These are phyloP conservation scores for Saccharomycopsis vini DNA, from an alignment of 805 yeast genomes.

Conservation along the genomic window DNA sequence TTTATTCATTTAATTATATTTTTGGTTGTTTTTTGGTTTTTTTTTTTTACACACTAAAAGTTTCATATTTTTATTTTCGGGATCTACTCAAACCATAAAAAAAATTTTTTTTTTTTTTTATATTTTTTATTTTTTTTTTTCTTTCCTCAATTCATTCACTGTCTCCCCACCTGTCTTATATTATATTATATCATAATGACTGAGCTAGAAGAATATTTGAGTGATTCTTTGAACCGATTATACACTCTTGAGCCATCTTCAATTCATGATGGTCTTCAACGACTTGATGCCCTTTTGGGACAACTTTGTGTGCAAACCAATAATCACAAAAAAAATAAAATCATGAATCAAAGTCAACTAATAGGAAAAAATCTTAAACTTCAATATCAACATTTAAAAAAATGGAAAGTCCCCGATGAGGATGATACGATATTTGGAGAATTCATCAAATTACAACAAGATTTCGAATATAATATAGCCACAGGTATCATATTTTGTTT, in stretches of 20 bases:
- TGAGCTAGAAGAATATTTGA: slow-evolving; percentile 20
- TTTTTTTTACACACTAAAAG: no score
- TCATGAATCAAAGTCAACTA: not conserved
- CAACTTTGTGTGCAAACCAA: slow-evolving; percentile 19
- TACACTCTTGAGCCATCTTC: slow-evolving; percentile 19
- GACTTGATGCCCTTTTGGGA: slow-evolving; percentile 22
- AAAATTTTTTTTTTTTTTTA: no score
- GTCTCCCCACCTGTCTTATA: not conserved
- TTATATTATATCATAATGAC: slow-evolving; percentile 7
- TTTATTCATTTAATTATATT: not conserved
- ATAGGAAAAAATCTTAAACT: slow-evolving; percentile 5
- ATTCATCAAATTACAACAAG: slow-evolving; percentile 42
- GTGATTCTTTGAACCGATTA: slow-evolving; percentile 19
- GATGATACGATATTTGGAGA: slow-evolving; percentile 28
- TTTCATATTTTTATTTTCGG: not conserved
- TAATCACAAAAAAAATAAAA: slow-evolving; percentile 3
- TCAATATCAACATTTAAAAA: slow-evolving; percentile 13
- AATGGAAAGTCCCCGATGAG: slow-evolving; percentile 25
- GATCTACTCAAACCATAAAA: no score
- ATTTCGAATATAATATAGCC: slow-evolving; percentile 43
- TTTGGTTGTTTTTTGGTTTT: not conserved
- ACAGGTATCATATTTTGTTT: slow-evolving; percentile 27
- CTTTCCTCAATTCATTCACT: no score
- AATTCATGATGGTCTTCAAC: slow-evolving; percentile 21
- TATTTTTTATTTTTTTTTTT: not conserved